Percentiles rank a stretch among this genome's conserved stretches.
These are phyloP conservation scores for Trichosporon inkin DNA, from an alignment of 1,284 basidiomycete genomes.

Conservation along the genomic window DNA sequence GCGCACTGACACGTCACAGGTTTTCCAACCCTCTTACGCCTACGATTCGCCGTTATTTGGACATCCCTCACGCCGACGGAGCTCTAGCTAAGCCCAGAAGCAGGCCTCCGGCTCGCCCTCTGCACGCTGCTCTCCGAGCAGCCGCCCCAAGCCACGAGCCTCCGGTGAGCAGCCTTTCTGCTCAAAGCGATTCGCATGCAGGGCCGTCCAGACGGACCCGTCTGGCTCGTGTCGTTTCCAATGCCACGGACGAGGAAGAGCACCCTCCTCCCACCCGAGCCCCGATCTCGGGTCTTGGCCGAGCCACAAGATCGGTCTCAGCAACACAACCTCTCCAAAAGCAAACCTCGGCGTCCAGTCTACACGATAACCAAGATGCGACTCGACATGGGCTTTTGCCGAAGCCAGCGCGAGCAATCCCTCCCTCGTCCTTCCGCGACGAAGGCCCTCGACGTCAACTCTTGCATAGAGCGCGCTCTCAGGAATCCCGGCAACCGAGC, in stretches of 20 bases:
- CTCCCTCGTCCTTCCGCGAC: neutral
- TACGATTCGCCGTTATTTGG: slow-evolving; percentile 51
- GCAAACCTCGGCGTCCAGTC: slow-evolving; percentile 1
- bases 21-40: slow-evolving; percentile 53
- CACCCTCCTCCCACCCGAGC: neutral
- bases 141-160: neutral
- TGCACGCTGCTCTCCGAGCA: slow-evolving; percentile 10
- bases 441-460: neutral
- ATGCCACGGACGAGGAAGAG: slow-evolving; percentile 2
- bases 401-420: neutral
- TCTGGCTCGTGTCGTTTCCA: neutral
- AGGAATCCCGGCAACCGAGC: neutral
- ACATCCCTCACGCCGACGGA: slow-evolving; percentile 32
- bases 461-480: neutral
- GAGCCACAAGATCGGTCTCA: neutral
- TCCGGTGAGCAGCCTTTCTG: neutral
- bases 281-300: neutral
- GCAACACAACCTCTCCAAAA: neutral
- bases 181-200: neutral
- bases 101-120: slow-evolving; percentile 13
- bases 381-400: neutral
- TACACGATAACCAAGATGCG: neutral
- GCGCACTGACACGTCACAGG: slow-evolving; percentile 30
- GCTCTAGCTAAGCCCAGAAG: slow-evolving; percentile 21
- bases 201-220: neutral